phyloP scores from a whole-genome alignment of 352 stramenopile species.

The Pythium monospermum region DNA sequence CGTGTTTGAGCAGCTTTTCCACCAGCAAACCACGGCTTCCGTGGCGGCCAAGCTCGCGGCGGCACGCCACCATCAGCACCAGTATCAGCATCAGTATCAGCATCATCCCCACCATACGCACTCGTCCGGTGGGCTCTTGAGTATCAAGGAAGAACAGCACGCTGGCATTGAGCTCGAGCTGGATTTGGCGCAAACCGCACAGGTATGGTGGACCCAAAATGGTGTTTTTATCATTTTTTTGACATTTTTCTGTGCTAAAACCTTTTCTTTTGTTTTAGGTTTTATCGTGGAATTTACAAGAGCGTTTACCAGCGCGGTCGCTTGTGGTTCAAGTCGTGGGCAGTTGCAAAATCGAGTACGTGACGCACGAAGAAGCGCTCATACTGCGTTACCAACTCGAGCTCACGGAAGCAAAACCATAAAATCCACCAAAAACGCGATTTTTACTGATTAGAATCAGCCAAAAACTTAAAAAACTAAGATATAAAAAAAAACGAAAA shows the following conservation, averaged over 20 bases:
- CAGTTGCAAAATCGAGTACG: constrained; percentile 19
- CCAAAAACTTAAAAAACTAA: neutral
- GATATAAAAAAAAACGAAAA: neutral
- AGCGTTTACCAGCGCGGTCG: constrained; percentile 13
- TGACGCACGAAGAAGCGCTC: constrained; percentile 24
- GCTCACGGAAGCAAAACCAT: constrained; percentile 18
- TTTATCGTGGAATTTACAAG: constrained; percentile 17
- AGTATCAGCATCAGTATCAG: constrained; percentile 7
- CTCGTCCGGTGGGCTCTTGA: constrained; percentile 1
- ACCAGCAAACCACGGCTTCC: constrained; percentile 33
- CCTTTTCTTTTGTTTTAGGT: constrained; percentile 5
- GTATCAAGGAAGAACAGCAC: constrained; percentile 15
- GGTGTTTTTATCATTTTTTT: neutral
- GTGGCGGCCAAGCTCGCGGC: constrained; percentile 20
- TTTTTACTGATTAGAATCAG: too few relatives aligned
- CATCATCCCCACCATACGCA: constrained; percentile 15
- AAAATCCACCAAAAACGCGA: too few relatives aligned
- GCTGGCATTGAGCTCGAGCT: constrained; percentile 18
- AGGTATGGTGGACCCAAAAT: constrained; percentile 5
- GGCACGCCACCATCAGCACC: constrained; percentile 13
- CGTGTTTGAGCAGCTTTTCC: constrained; percentile 56
- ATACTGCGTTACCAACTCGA: constrained; percentile 23
- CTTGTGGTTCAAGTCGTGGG: constrained; percentile 14
- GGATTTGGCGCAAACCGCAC: constrained; percentile 6
- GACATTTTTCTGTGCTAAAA: neutral